Evolutionary conservation across 768 basidiomycete genomes (phyloP), one percentile per base, ranked within the genome.

Genomic region (Amanita jacksonii): DNA sequence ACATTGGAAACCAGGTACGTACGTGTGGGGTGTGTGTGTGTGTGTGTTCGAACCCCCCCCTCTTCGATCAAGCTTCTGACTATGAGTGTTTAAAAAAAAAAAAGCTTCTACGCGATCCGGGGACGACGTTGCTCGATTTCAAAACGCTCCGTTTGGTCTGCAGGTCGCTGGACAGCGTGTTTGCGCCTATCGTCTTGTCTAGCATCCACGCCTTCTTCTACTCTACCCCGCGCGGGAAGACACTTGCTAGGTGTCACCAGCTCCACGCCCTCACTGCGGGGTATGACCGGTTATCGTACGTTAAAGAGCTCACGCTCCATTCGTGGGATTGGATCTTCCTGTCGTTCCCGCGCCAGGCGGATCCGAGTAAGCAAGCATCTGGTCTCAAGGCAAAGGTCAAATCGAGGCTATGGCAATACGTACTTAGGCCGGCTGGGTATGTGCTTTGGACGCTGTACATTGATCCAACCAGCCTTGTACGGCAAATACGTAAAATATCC

Each of bases 281-380:
- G 18, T 43, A 19, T 12, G 15, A 36, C 12, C 13, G 23, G 25
- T 23, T 43, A 9, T 23, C 44, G 16, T 30, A 16, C 13, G 30
- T 45, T 36, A 38, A 38, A 18, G 20, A 34, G 5, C 35, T 45
- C 23, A 43, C 33, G 6, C 15, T 43, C 8, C 33, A 43, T 19
- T 27, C 42, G 3, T 43, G 42, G 42, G 34, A 36, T n/a, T 43
- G 42, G 42, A 18, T 43, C 13, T 42, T 43, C 25, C 33, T 35
- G 32, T 9, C 32, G n/a, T 27, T 24, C 10, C n/a, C 16, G 7
- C 27, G 41, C 18, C 7, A 13, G 10, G 41, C 15, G 27, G 6
- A 6, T 23, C 4, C 31, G n/a, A 13, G 12, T 10, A 20, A 1
- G 1, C 20, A 30, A 16, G 16, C 19, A 6, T 30, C 38, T 20